Evolutionary conservation across 2,329 filamentous ascomycete species (phyloP), one percentile per base, ranked within the genome.

Genomic region (Ophiocordyceps robertsii): DNA sequence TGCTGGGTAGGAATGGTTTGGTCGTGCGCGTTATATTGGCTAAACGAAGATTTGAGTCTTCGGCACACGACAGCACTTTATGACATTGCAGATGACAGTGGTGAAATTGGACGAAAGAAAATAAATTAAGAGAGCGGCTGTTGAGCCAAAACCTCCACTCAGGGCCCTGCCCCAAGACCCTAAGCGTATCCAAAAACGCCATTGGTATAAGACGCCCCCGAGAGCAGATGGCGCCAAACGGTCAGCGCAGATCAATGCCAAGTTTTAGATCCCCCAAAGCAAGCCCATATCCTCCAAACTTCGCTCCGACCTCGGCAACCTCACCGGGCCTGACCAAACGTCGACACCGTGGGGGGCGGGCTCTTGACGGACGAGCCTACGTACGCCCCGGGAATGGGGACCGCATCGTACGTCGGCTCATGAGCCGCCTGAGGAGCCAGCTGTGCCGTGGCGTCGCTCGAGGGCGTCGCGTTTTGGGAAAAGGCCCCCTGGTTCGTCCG

Each of bases 311-410:
- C 14, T 17, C 4, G 4, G n/a, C 6, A 7, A 12, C n/a, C 17
- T 47, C 41, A 51, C 6, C 53, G 53, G 19, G 55, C 50, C 49
- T 56, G 53, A 13, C 67, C 62, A 49, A 73, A 74, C 21, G 52
- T 58, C 12, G 61, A 64, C 55, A 69, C 67, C 36, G 51, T 58
- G 9, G 66, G 63, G 29, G 65, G 66, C 30, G 73, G 71, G 53
- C 67, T 73, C 60, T 67, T 72, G 43, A 77, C 52, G 6, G 68
- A 68, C 44, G 68, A 68, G 39, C 70, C 73, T 7, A 73, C 68
- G 57, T 95, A 95, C 0, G 88, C 84, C 6, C 84, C 84, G 0
- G 90, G 90, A 46, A 95, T 95, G 1, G 89, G 86, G 29, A 95
- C 90, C 19, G 82, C 68, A 12, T 81, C 89, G 61, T 95, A 95